phyloP scores from a whole-genome alignment of 2,329 filamentous ascomycete genomes.

The Diaporthe velutina region DNA sequence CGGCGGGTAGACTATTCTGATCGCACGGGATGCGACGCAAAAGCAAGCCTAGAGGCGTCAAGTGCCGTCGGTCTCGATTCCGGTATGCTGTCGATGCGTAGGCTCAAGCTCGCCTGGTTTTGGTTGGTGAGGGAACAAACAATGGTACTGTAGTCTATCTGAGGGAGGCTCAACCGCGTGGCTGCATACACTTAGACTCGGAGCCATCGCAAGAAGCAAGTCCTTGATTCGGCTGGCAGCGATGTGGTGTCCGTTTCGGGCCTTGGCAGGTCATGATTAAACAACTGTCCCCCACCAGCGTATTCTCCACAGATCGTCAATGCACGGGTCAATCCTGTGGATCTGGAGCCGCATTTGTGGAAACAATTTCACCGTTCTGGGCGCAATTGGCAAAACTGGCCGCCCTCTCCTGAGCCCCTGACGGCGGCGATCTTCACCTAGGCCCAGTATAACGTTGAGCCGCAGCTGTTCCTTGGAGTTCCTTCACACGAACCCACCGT shows the following conservation, averaged over 20 bases:
- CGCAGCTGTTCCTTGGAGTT: conserved; percentile 1
- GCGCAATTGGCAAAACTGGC: conserved; percentile 7
- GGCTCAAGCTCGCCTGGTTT: background rate
- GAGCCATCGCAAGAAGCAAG: conserved; percentile 1
- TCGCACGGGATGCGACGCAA: background rate
- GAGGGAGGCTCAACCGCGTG: background rate
- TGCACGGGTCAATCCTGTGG: conserved; percentile 10
- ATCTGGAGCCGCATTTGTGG: conserved; percentile 27
- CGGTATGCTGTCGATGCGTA: background rate
- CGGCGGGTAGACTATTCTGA: conserved; percentile 4
- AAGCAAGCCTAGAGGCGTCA: background rate
- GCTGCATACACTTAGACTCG: background rate
- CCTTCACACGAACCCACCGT: conserved; percentile 25
- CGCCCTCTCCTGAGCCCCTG: conserved; percentile 28
- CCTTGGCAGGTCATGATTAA: conserved; percentile 29
- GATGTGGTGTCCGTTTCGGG: conserved; percentile 17
- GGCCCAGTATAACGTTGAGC: conserved; percentile 27
- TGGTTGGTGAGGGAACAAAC: background rate
- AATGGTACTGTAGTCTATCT: background rate
- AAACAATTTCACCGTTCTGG: conserved; percentile 23
- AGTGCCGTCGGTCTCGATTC: background rate
- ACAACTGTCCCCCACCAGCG: conserved; percentile 22
- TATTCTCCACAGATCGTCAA: conserved; percentile 26
- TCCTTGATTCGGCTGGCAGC: conserved; percentile 5
- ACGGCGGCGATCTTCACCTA: conserved; percentile 6